phyloP scores from a whole-genome alignment of 2,329 filamentous ascomycete species.

The Samsoniella hepiali region DNA sequence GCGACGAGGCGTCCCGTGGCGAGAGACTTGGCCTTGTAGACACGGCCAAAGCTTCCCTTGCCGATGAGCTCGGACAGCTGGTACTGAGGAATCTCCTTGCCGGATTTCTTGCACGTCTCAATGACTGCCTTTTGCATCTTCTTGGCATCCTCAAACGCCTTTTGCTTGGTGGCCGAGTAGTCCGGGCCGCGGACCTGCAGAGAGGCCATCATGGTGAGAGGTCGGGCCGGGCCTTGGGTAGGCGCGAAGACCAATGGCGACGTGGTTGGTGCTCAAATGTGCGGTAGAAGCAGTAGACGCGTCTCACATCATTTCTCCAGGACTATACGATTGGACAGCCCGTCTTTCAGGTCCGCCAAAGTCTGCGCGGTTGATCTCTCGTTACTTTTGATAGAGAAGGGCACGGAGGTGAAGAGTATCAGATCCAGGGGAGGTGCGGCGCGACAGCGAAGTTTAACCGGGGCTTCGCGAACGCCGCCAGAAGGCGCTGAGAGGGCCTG shows the following conservation, averaged over 20 bases:
- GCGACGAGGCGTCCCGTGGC: slow-evolving; percentile 58
- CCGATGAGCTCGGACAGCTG: slow-evolving; percentile 70
- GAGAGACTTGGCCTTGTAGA: slow-evolving; percentile 61
- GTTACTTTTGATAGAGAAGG: not conserved
- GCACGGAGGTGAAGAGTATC: not conserved
- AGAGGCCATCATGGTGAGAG: slow-evolving; percentile 35
- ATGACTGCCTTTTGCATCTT: slow-evolving; percentile 65
- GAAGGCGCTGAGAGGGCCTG: not conserved
- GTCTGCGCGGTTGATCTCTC: not conserved
- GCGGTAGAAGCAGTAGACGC: not conserved
- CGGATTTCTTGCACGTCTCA: slow-evolving; percentile 57
- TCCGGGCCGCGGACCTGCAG: slow-evolving; percentile 42
- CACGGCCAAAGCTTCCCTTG: slow-evolving; percentile 70
- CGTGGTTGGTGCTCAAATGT: not conserved
- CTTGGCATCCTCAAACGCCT: slow-evolving; percentile 65
- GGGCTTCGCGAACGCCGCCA: slow-evolving; percentile 6
- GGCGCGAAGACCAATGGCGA: slow-evolving; percentile 4
- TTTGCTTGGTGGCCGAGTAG: slow-evolving; percentile 49
- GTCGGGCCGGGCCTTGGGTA: slow-evolving; percentile 6
- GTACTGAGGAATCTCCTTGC: slow-evolving; percentile 62
- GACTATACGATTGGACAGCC: not conserved
- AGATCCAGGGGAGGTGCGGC: slow-evolving; percentile 6
- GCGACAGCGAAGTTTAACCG: slow-evolving; percentile 17
- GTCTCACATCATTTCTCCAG: slow-evolving; percentile 4
- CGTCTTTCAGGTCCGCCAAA: not conserved